Evolutionary conservation across 192 early-diverging fungal genomes (phyloP).

Genomic region (Polychytrium aggregatum): DNA sequence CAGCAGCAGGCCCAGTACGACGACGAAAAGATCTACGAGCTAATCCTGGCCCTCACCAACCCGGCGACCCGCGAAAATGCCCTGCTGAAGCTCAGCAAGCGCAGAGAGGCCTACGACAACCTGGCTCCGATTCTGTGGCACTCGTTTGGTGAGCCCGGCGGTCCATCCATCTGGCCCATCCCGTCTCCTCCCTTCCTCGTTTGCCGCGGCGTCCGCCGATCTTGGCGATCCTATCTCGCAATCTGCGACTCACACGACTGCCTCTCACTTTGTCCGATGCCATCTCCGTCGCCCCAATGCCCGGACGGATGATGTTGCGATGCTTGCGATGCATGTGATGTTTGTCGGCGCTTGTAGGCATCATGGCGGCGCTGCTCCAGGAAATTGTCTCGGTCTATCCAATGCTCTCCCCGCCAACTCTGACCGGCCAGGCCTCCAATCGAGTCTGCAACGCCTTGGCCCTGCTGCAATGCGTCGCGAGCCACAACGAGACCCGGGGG

Average conservation of each 20-base stretch:
- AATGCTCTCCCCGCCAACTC: slow-evolving; percentile 68
- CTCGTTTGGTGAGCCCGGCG: slow-evolving; percentile 71
- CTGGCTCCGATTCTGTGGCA: slow-evolving; percentile 97
- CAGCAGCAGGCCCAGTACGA: slow-evolving; percentile 20
- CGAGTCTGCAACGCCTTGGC: slow-evolving; percentile 94
- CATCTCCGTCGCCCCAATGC: no score
- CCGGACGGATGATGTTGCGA: no score
- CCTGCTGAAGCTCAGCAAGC: slow-evolving; percentile 84
- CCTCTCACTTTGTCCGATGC: no score
- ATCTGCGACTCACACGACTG: not conserved
- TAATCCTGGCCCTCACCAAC: slow-evolving; percentile 78
- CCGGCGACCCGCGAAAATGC: slow-evolving; percentile 69
- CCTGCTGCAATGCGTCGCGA: slow-evolving; percentile 90
- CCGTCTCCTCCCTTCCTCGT: no score
- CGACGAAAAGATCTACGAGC: slow-evolving; percentile 79
- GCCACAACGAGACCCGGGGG: slow-evolving; percentile 79
- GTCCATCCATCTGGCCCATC: no score
- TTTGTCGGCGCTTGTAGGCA: no score
- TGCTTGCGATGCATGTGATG: no score
- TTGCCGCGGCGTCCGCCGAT: no score
- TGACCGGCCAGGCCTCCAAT: slow-evolving; percentile 83
- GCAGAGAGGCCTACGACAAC: slow-evolving; percentile 90
- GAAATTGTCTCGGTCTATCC: slow-evolving; percentile 97
- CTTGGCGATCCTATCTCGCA: not conserved
- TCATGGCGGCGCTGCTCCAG: slow-evolving; percentile 89